Evolutionary conservation across 2,329 filamentous ascomycete species (phyloP), one percentile per base, ranked within the genome.

Genomic region (Trichoderma atrobrunneum): DNA sequence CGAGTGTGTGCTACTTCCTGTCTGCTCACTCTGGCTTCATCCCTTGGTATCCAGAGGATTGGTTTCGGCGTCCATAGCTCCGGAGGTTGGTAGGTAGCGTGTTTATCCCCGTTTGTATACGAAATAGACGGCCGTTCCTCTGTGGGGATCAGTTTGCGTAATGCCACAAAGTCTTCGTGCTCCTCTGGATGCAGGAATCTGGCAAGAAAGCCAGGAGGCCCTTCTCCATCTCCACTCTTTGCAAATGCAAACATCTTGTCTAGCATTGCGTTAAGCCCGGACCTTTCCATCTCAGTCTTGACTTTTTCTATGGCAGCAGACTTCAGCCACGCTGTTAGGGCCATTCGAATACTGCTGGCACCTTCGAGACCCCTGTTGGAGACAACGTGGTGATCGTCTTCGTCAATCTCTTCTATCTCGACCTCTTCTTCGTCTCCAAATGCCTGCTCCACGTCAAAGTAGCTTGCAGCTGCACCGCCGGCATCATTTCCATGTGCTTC

Each of bases 11-110:
- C 85, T 68, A 96, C 86, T 81, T 97, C 94, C 79, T 97, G 92
- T 76, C 86, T 86, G 69, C 90, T 93, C 56, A 97, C 88, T 11
- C 93, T 92, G 28, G 90, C 88, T 1, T 87, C 82, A 77, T 97
- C 94, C 72, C 88, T 86, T 0, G 94, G 93, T 70, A 97, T 92
- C 94, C 94, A 97, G n/a, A 97, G 85, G 34, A 93, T 83, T 2
- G 93, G 92, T 81, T 76, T 86, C 75, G 73, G 88, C 85, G 28
- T 81, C 87, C 78, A 95, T 86, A 82, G 75, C 67, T 83, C 81
- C 0, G 91, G 87, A 0, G 94, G 93, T 74, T 94, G 90, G 80
- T 88, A 94, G 64, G 92, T 86, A 12, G 85, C 84, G 78, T 92
- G 88, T 1, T 89, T 83, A 65, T 90, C 86, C 0, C 86, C 84